Evolutionary conservation across 345 rosid species (phyloP).

Genomic region (Gossypium bickii): DNA sequence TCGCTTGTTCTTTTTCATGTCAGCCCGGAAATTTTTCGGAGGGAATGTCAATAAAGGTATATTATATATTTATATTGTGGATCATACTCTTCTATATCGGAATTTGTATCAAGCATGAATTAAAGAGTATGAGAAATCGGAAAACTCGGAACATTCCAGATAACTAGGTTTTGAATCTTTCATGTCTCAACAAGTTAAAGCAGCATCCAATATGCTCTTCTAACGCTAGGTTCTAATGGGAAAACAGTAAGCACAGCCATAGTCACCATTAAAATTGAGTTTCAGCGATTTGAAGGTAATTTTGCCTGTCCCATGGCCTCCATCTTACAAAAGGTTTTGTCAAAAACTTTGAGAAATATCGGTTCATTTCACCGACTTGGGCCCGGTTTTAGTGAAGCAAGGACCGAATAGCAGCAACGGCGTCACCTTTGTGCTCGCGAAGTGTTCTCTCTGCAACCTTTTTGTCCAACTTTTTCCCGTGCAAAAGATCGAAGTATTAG

Average conservation of each 20-base stretch:
- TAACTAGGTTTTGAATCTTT: not conserved
- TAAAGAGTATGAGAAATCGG: not conserved
- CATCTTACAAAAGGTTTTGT: not conserved
- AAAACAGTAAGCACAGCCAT: too few relatives aligned
- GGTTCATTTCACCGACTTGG: not conserved
- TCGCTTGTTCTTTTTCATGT: too few relatives aligned
- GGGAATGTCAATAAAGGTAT: too few relatives aligned
- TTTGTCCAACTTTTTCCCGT: conserved; percentile 60
- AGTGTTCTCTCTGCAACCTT: conserved; percentile 87
- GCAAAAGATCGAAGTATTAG: conserved; percentile 14
- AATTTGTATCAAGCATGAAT: too few relatives aligned
- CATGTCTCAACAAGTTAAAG: not conserved
- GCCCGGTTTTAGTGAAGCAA: conserved; percentile 45
- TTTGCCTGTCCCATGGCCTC: not conserved
- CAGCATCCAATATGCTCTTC: not conserved
- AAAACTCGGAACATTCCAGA: not conserved
- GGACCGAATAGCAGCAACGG: conserved; percentile 81
- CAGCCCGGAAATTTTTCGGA: too few relatives aligned
- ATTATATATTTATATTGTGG: too few relatives aligned
- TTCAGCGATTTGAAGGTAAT: too few relatives aligned
- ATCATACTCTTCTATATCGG: too few relatives aligned
- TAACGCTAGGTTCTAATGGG: too few relatives aligned
- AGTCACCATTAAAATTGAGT: too few relatives aligned
- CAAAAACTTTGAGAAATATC: not conserved
- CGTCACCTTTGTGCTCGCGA: conserved; percentile 92